Evolutionary conservation across 2,329 filamentous ascomycete genomes (phyloP), one percentile per base, ranked within the genome.

Genomic region (Madurella mycetomatis): DNA sequence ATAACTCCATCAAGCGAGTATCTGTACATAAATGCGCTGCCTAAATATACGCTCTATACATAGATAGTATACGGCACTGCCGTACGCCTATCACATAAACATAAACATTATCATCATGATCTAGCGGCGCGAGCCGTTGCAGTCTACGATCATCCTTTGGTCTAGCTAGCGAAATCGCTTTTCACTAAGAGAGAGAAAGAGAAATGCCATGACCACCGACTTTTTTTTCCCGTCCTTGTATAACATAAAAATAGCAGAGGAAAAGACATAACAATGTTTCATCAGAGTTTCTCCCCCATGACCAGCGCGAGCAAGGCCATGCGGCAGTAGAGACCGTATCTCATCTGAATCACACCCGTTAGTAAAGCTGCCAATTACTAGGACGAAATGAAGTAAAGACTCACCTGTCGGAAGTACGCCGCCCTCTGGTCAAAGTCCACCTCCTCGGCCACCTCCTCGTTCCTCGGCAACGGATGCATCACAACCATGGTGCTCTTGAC

Each of bases 381-480:
- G 34, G 34, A 4, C 13, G 34, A 42, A 44, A 47, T 5, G 32
- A 34, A 8, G 34, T 32, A 39, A 31, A 7, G 16, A 51, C 88
- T 84, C 76, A 96, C 92, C 88, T 99, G 94, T 88, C 94, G 85
- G 76, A 99, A 99, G 78, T 99, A 99, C 53, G 94, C 92, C 55
- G 94, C 94, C 65, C 94, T 79, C 70, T 95, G 90, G 76, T 99
- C 94, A 75, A 95, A 96, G 73, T 99, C 94, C 47, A 99, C 91
- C 77, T 99, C 94, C 74, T 95, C 90, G 34, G 86, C 85, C 69
- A 99, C 86, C 80, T 99, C 94, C 62, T 87, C 85, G 68, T 97
- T 97, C 67, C 94, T 83, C 41, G 94, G 94, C 67, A 99, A 79
- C 54, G 94, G 94, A 74, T 99, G 94, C 85, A 99, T 85, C 60